These are phyloP conservation scores for Panaeolus papilionaceus DNA, from an alignment of 768 basidiomycete species.

Conservation along the genomic window DNA sequence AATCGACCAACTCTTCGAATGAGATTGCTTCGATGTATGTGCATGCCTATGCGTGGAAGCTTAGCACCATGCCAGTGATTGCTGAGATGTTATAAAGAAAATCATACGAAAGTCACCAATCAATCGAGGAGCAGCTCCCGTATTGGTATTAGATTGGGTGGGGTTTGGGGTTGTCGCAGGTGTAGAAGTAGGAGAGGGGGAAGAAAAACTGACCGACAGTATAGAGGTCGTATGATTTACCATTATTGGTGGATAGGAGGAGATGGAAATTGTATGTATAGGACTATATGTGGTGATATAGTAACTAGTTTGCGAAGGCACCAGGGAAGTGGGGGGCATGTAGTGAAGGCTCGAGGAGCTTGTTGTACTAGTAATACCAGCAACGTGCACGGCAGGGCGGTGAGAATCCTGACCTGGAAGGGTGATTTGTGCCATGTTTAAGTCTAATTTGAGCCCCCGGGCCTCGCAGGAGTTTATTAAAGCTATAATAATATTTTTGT, in stretches of 20 bases:
- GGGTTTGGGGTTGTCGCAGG: not conserved
- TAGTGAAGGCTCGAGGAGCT: not conserved
- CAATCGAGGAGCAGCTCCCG: not conserved
- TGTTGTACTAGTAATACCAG: not conserved
- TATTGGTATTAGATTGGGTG: not conserved
- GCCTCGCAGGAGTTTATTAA: not conserved
- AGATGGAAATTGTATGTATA: not conserved
- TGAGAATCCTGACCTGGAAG: conserved; percentile 2
- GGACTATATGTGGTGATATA: too few relatives aligned
- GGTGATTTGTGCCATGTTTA: not conserved
- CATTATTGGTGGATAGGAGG: not conserved
- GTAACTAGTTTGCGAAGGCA: not conserved
- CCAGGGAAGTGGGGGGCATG: not conserved
- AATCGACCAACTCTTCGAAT: not conserved
- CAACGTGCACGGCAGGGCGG: not conserved
- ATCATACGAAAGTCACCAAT: not conserved
- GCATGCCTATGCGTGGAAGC: not conserved
- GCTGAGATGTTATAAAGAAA: not conserved
- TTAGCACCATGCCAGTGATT: not conserved
- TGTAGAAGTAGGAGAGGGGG: not conserved
- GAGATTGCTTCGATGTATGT: not conserved
- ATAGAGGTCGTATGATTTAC: not conserved
- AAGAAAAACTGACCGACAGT: not conserved
- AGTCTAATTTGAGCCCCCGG: not conserved
- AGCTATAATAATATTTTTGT: not conserved